These are phyloP conservation scores for Fonsecaea erecta DNA, from an alignment of 2,329 filamentous ascomycete genomes.

Conservation along the genomic window DNA sequence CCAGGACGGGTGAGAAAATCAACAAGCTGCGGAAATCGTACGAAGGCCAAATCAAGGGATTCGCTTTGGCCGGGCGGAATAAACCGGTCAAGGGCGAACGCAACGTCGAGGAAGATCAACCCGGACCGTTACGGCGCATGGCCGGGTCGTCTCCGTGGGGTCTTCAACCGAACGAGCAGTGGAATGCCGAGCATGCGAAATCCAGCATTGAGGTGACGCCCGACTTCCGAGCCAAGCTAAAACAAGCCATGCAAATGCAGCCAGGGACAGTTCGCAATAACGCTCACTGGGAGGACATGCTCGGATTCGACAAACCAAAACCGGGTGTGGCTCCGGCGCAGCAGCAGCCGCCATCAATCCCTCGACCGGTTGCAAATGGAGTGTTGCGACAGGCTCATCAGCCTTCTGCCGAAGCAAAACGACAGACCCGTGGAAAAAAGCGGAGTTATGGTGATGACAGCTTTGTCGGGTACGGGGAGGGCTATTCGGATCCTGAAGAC, in stretches of 20 bases:
- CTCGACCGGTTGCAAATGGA: conserved; percentile 35
- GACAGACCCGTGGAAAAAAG: conserved; percentile 55
- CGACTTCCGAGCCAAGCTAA: conserved; percentile 47
- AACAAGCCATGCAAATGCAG: conserved; percentile 55
- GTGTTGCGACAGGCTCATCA: conserved; percentile 27
- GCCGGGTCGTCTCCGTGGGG: conserved; percentile 44
- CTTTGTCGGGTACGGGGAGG: conserved; percentile 58
- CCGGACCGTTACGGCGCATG: conserved; percentile 44
- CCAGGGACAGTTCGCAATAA: conserved; percentile 52
- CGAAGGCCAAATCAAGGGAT: conserved; percentile 55
- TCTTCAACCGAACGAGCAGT: conserved; percentile 56
- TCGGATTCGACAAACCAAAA: conserved; percentile 52
- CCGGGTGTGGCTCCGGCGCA: conserved; percentile 38
- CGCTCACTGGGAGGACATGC: conserved; percentile 54
- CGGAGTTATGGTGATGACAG: conserved; percentile 56
- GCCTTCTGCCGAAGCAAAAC: conserved; percentile 45
- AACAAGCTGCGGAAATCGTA: conserved; percentile 65
- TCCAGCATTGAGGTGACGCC: conserved; percentile 53
- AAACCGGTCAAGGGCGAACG: conserved; percentile 53
- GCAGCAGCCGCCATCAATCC: conserved; percentile 38
- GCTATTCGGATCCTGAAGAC: conserved; percentile 55
- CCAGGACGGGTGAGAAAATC: conserved; percentile 66
- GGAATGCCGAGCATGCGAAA: conserved; percentile 55
- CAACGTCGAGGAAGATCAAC: conserved; percentile 36
- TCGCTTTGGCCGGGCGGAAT: conserved; percentile 54